phyloP scores from a whole-genome alignment of 768 basidiomycete species.

The Gymnopilus junonius region DNA sequence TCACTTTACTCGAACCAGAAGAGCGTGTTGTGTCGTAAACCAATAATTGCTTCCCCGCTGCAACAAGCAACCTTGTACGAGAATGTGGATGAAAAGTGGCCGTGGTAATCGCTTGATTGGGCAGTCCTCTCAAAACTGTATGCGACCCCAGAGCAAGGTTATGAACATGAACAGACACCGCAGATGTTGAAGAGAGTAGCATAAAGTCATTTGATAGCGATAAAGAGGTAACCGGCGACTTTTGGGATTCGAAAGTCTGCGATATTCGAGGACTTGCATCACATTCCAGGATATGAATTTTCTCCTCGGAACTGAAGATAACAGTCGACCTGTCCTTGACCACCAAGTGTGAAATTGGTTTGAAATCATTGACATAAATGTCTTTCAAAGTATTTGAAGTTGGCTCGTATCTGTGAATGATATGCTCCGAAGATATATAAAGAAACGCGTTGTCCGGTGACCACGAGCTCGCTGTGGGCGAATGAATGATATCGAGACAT shows the following conservation, averaged over 20 bases:
- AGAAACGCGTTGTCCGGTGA: conserved; percentile 57
- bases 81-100: conserved; percentile 68
- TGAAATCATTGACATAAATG: conserved; percentile 40
- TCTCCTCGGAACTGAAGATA: conserved; percentile 50
- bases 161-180: conserved; percentile 58
- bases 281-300: conserved; percentile 56
- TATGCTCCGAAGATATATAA: conserved; percentile 52
- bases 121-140: conserved; percentile 58
- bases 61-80: conserved; percentile 63
- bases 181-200: conserved; percentile 61
- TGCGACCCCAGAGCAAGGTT: conserved; percentile 59
- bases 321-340: conserved; percentile 43
- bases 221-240: conserved; percentile 50
- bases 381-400: conserved; percentile 47
- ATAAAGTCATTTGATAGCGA: conserved; percentile 62
- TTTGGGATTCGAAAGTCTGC: conserved; percentile 58
- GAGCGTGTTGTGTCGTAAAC: conserved; percentile 69
- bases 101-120: conserved; percentile 42
- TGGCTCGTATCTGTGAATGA: conserved; percentile 58
- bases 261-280: conserved; percentile 41
- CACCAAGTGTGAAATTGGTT: conserved; percentile 35
- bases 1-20: conserved; percentile 55
- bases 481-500: conserved; percentile 37
- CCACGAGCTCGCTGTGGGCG: conserved; percentile 54
- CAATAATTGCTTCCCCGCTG: conserved; percentile 52